Conservation (phyloP, 768 basidiomycete genomes). For the Suillus weaverae region DNA sequence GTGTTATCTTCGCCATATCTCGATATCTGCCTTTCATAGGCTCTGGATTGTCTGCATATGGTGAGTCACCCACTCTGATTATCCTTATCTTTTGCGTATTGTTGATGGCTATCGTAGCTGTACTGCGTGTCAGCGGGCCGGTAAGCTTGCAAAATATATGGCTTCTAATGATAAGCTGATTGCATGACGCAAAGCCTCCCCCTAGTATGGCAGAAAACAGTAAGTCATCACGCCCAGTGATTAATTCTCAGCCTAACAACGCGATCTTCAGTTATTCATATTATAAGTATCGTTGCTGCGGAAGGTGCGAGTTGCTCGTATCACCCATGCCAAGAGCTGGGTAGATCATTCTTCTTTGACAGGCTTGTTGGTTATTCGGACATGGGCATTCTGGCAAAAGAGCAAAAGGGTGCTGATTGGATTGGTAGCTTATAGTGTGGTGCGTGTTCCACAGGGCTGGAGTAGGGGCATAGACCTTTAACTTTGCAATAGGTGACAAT, state of each 20-base stretch:
- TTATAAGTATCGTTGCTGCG: slow-evolving; percentile 9
- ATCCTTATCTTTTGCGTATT: slow-evolving; percentile 4
- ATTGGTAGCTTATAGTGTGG: slow-evolving; percentile 12
- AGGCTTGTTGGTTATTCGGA: slow-evolving; percentile 21
- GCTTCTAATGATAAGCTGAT: slow-evolving; percentile 7
- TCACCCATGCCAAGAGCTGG: background rate
- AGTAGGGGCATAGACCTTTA: background rate
- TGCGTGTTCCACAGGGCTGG: slow-evolving; percentile 2
- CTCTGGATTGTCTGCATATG: slow-evolving; percentile 12
- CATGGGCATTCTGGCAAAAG: slow-evolving; percentile 22
- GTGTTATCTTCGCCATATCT: slow-evolving; percentile 17
- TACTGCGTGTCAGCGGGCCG: slow-evolving; percentile 8
- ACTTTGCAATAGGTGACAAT: slow-evolving; percentile 9
- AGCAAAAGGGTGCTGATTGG: slow-evolving; percentile 14
- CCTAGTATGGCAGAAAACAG: slow-evolving; percentile 8
- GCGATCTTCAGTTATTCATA: slow-evolving; percentile 8
- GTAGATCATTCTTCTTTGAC: background rate
- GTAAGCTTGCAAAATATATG: background rate
- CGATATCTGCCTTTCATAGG: slow-evolving; percentile 23
- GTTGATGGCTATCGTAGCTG: background rate
- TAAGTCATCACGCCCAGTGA: slow-evolving; percentile 3
- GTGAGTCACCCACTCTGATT: slow-evolving; percentile 7
- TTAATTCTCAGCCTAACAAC: background rate
- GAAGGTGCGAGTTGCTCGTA: slow-evolving; percentile 3
- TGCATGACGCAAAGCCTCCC: background rate